Evolutionary conservation across 192 early-diverging fungal species (phyloP).

Genomic region (Entrophospora sp.): DNA sequence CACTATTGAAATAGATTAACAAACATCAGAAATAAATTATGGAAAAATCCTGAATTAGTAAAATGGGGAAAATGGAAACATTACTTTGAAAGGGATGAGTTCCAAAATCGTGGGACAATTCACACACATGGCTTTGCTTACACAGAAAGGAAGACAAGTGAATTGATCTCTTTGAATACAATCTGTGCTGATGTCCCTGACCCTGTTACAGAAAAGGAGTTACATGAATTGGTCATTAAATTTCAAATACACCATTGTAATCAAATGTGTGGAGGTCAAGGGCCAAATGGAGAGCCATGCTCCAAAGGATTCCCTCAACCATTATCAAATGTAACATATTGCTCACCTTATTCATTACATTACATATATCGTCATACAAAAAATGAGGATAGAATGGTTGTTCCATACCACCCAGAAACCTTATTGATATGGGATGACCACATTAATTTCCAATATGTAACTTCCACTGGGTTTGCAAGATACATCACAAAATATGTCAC

Average conservation of each 20-base stretch:
- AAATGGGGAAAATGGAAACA: too few relatives aligned
- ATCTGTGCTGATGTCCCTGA: not conserved
- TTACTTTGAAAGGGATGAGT: not conserved
- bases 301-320: not conserved
- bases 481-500: conserved; percentile 3
- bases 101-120: not conserved
- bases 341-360: not conserved
- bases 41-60: too few relatives aligned
- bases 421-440: not conserved
- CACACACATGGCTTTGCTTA: not conserved
- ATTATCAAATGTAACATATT: not conserved
- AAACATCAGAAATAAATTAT: too few relatives aligned
- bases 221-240: too few relatives aligned
- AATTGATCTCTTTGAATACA: not conserved
- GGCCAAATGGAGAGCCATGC: not conserved
- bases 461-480: not conserved
- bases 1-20: not conserved
- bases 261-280: not conserved
- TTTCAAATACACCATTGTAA: not conserved
- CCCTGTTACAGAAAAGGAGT: not conserved
- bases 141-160: not conserved
- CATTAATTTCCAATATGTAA: not conserved
- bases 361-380: not conserved
- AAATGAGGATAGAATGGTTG: not conserved
- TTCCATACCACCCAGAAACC: not conserved